These are phyloP conservation scores for Penicillium polonicum DNA, from an alignment of 2,329 filamentous ascomycete genomes.

Conservation along the genomic window DNA sequence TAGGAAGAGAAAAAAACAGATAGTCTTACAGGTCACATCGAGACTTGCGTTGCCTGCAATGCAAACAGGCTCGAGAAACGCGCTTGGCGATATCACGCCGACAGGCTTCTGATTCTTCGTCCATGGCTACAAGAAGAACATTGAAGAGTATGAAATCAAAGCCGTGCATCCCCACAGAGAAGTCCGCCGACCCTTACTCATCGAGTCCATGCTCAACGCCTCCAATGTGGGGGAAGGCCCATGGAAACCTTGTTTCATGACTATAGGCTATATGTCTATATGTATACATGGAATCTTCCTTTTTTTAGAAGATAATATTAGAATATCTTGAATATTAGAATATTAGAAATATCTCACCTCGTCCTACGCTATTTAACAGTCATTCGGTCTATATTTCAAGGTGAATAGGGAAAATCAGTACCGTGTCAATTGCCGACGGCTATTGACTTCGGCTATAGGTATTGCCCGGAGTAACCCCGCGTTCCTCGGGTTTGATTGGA, in stretches of 20 bases:
- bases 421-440: slow-evolving; percentile 12
- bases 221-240: no score
- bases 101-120: slow-evolving; percentile 8
- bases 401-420: neutral
- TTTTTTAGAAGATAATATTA: neutral
- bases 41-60: slow-evolving; percentile 52
- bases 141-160: slow-evolving; percentile 1
- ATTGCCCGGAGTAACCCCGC: slow-evolving; percentile 9
- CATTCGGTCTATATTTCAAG: neutral
- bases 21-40: slow-evolving; percentile 52
- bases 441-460: slow-evolving; percentile 14
- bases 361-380: neutral
- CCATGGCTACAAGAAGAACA: slow-evolving; percentile 1
- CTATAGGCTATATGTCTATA: no score
- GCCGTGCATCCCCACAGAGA: slow-evolving; percentile 11
- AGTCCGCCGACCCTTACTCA: slow-evolving; percentile 15
- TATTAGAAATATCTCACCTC: neutral
- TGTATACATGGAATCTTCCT: neutral
- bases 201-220: slow-evolving; percentile 10
- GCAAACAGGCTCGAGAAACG: slow-evolving; percentile 50
- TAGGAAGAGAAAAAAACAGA: neutral
- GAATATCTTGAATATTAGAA: neutral
- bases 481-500: neutral
- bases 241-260: no score
- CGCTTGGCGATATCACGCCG: slow-evolving; percentile 40